phyloP scores from a whole-genome alignment of 2,329 filamentous ascomycete genomes.

The Fusarium poae region DNA sequence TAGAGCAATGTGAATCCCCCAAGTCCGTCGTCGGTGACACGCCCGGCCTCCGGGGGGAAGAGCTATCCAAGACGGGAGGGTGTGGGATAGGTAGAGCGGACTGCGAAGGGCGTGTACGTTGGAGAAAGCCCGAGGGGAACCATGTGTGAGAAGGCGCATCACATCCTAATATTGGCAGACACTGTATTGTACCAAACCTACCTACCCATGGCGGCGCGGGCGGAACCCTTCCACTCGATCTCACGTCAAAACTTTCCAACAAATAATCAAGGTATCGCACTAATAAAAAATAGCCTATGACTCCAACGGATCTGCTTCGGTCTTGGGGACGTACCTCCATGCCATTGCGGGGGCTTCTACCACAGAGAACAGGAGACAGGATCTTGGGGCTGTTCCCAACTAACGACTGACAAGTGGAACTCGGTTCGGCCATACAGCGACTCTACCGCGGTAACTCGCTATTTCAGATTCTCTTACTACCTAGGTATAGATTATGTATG shows the following conservation, averaged over 20 bases:
- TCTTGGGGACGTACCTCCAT: slow-evolving; percentile 31
- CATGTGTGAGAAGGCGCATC: slow-evolving; percentile 37
- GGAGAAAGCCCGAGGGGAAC: slow-evolving; percentile 23
- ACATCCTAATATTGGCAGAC: slow-evolving; percentile 32
- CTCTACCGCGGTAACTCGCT: slow-evolving; percentile 34
- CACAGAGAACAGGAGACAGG: slow-evolving; percentile 12
- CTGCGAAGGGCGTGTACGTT: slow-evolving; percentile 35
- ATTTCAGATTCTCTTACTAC: slow-evolving; percentile 15
- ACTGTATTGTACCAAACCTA: slow-evolving; percentile 6
- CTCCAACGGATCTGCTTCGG: slow-evolving; percentile 44
- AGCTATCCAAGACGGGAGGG: slow-evolving; percentile 43
- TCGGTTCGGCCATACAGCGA: slow-evolving; percentile 32
- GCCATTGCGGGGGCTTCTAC: slow-evolving; percentile 11
- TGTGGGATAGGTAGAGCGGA: slow-evolving; percentile 26
- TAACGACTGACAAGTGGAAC: slow-evolving; percentile 41
- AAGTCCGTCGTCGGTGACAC: slow-evolving; percentile 46
- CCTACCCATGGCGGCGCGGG: slow-evolving; percentile 19
- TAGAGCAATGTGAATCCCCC: slow-evolving; percentile 38
- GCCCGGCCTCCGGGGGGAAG: slow-evolving; percentile 44
- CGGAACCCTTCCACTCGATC: slow-evolving; percentile 30
- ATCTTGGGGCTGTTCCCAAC: slow-evolving; percentile 21
- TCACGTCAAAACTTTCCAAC: slow-evolving; percentile 28
- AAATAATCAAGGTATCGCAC: slow-evolving; percentile 24
- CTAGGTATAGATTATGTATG: not conserved
- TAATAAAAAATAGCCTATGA: slow-evolving; percentile 32